Evolutionary conservation across 805 yeast genomes (phyloP), one percentile per base, ranked within the genome.

Genomic region (Debaryomyces hansenii): DNA sequence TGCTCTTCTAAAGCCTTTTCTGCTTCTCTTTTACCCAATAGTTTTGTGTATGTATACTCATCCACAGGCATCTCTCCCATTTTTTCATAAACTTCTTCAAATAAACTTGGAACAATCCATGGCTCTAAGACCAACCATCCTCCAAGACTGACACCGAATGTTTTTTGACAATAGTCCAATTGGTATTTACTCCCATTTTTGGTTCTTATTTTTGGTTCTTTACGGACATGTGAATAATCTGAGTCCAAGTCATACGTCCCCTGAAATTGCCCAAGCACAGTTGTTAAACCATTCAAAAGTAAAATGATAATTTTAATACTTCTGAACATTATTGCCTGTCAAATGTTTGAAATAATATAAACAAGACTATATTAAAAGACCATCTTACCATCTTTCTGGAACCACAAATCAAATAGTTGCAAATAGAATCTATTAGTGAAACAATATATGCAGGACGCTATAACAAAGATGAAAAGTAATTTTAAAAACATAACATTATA

Each of bases 121-220:
- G 91, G 90, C 58, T 85, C 90, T 11, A 84, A 66, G 0, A 85
- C 79, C 20, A 84, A 67, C 91, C 90, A 85, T 6, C 90, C 90
- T 28, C 90, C 91, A 11, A 85, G 37, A 28, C 56, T 44, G 3
- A 60, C 58, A 2, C 64, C 64, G 46, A 49, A 47, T 18, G 44
- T 44, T 27, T 56, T 53, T 7, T 36, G 34, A 3, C 24, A 20
- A 9, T 37, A 20, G 5, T 14, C 14, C 11, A 11, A 8, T 31
- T 31, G 34, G 5, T 24, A 4, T 12, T 31, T 31, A 6, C 5
- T 12, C 16, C 8, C 16, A 31, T 5, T 9, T 31, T 31, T 31
- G 6, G 16, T 14, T 5, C 11, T 11, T 12, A 14, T 14, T n/a
- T 31, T 31, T 11, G 11, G 34, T 5, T 31, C 34, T 31, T 31